phyloP scores from a whole-genome alignment of 139 green algal genomes.

The Chlorella vulgaris region DNA sequence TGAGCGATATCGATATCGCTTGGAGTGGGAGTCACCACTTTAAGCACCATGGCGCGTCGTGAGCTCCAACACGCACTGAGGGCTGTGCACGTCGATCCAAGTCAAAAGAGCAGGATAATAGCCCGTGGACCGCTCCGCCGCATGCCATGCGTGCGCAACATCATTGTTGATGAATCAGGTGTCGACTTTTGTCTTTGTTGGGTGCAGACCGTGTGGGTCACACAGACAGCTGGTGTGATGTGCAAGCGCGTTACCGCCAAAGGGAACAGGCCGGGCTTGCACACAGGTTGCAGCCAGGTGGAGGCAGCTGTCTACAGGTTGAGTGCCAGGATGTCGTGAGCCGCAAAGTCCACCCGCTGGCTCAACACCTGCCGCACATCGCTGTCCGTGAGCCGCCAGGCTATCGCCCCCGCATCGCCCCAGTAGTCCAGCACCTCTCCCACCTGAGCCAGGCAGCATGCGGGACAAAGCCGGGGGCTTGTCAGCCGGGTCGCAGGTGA shows the following conservation, averaged over 20 bases:
- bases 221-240: too few relatives aligned
- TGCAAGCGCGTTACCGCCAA: too few relatives aligned
- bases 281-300: too few relatives aligned
- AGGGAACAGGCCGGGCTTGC: too few relatives aligned
- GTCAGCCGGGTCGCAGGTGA: too few relatives aligned
- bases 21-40: constrained; percentile 11
- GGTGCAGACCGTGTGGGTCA: too few relatives aligned
- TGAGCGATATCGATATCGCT: constrained; percentile 90
- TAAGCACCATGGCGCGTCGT: neutral
- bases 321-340: constrained; percentile 21
- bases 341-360: constrained; percentile 80
- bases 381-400: constrained; percentile 80
- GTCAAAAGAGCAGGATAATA: neutral
- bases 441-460: neutral
- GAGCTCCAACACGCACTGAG: neutral
- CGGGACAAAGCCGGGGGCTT: too few relatives aligned
- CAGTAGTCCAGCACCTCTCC: constrained; percentile 89
- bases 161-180: too few relatives aligned
- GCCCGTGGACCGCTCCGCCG: too few relatives aligned
- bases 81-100: neutral
- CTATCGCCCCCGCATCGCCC: constrained; percentile 71
- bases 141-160: too few relatives aligned
- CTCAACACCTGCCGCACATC: constrained; percentile 78
- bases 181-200: too few relatives aligned
- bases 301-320: constrained; percentile 28